Evolutionary conservation across 1,284 basidiomycete genomes (phyloP), one percentile per base, ranked within the genome.

Genomic region (Earliella scabrosa): DNA sequence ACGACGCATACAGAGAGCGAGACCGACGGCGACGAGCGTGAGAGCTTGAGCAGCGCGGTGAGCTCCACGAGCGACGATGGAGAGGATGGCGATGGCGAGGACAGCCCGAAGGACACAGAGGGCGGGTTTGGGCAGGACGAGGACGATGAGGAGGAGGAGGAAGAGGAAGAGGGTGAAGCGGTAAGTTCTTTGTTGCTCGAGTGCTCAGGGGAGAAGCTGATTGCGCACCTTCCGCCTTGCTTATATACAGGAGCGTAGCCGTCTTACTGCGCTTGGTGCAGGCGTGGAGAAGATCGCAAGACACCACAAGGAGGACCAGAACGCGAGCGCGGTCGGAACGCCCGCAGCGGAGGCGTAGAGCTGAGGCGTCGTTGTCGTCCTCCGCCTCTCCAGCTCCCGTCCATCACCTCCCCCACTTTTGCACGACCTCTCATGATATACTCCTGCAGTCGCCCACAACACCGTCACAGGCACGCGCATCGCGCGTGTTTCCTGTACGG

Each of bases 281-380:
- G 86, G 87, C 27, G 82, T 90, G 36, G 88, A 90, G 75, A 88
- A 88, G 73, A 77, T 90, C 62, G 85, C 82, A 66, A 75, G 86
- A 61, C 88, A 89, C 51, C 55, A 61, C 53, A 64, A 64, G 56
- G 56, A 61, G 45, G 56, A 62, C 27, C 56, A 54, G 26, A 34
- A 9, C n/a, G n/a, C 50, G 10, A 36, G 11, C 18, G 14, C 50
- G 4, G 31, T 7, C 11, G 48, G 46, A 21, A 47, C 45, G 35
- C 53, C 56, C 18, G 50, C 26, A 20, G 52, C 47, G 38, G 51
- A 58, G 48, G 24, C 47, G 26, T 53, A 53, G 47, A 54, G 45
- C 27, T 61, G 41, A 58, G 24, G 6, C 44, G n/a, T 43, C 38
- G 16, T 24, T 18, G 10, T 21, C 41, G 10, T 43, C 24, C 38